Percentiles rank a stretch among this genome's conserved stretches.
These are phyloP conservation scores for Artemisia tridentata DNA, from an alignment of 129 eudicot genomes.

Conservation along the genomic window DNA sequence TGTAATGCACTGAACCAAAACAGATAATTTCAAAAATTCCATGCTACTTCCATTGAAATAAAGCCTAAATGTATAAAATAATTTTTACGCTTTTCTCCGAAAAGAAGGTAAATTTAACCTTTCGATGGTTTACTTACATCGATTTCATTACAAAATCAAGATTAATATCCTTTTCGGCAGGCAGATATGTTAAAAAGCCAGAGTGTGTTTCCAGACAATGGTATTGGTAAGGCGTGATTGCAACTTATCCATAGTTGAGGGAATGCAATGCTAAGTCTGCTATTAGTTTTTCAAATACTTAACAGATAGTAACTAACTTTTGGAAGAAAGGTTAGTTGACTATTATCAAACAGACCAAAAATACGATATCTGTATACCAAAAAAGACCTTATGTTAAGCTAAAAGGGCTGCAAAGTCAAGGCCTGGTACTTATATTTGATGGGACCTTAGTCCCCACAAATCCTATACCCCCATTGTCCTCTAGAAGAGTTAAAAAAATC, in stretches of 20 bases:
- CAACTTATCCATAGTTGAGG: neutral
- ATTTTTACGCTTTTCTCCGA: neutral
- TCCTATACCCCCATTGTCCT: neutral
- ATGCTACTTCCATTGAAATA: slow-evolving; percentile 10
- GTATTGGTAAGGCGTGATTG: neutral
- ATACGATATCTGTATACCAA: neutral
- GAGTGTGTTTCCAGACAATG: neutral
- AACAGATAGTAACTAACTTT: neutral
- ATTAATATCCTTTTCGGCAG: neutral
- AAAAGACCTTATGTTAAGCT: neutral
- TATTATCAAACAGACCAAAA: neutral
- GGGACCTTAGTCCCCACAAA: too few relatives aligned
- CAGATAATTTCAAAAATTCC: slow-evolving; percentile 9
- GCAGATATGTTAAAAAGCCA: neutral
- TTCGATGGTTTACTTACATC: neutral
- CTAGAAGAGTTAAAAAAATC: neutral
- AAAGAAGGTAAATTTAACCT: neutral
- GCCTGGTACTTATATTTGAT: too few relatives aligned
- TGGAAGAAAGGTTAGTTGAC: neutral
- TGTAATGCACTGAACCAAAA: too few relatives aligned
- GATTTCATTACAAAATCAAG: neutral
- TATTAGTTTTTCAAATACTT: neutral
- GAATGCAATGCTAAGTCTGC: neutral
- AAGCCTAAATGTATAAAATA: neutral
- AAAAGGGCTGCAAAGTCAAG: neutral